Base-by-base conservation (phyloP, 2,329 filamentous ascomycete genomes). In the Alternaria brassicae region DNA sequence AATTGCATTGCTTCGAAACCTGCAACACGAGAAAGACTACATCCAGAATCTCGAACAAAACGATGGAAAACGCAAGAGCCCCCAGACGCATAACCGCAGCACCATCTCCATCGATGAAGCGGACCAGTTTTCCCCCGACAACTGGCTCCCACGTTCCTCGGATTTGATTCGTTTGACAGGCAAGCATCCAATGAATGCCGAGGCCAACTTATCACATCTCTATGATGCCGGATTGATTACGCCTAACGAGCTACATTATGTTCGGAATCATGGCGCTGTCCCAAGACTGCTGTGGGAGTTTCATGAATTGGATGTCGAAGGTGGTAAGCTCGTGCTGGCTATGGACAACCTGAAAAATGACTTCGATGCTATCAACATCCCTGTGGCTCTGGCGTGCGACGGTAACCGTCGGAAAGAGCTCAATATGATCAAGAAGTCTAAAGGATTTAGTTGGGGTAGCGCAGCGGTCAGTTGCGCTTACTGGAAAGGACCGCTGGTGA, bases 121-220 rank as follows among this genome's bases (percentile, higher is more conserved):
- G 3, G 84, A 86, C 60, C 82, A 84, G 40, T 82, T 82, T 61
- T 80, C 79, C 2, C 83, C 83, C 0, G 83, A 86, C 67, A 85
- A 84, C 58, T 85, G 83, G 84, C 74, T 86, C 2, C 83, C 83
- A 3, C 78, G 83, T 8, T 79, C 77, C 1, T 71, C 74, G 0
- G 67, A 82, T 25, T 75, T 86, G 4, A 81, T 85, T 34, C 80
- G 84, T 0, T 63, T 83, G 17, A 85, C 83, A 0, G 83, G 83
- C 4, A 84, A 84, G 42, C 83, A 85, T 66, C 83, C 83, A 0
- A 61, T 86, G 55, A 86, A 86, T 56, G 81, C 78, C 3, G 84
- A 86, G 66, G 70, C 81, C 0, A 60, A 78, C 0, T 73, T 85
- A 80, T 34, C 32, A 4, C 32, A 34, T 34, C 32, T 34, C 4